Percentiles rank a stretch among this genome's conserved stretches.
Evolutionary conservation across 1,139 yeast genomes (phyloP).

Genomic region (Pneumocystis oryctolagi): DNA sequence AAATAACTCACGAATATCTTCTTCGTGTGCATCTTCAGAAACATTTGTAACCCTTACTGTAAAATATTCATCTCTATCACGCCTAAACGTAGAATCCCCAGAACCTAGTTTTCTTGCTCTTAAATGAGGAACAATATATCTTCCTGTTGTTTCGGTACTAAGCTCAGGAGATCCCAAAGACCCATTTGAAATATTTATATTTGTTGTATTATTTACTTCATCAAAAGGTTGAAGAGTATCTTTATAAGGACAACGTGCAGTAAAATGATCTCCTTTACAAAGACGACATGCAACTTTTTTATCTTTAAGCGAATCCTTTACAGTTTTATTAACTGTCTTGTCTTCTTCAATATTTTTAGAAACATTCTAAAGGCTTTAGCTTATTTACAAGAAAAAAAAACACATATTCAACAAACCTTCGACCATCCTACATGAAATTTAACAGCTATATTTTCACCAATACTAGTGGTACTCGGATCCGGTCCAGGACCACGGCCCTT

Average conservation of each 20-base stretch:
- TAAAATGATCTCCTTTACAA: constrained; percentile 90
- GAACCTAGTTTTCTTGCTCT: constrained; percentile 36
- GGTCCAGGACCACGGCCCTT: constrained; percentile 68
- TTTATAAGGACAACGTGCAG: constrained; percentile 91
- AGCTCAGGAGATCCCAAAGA: constrained; percentile 24
- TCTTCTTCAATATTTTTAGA: constrained; percentile 20
- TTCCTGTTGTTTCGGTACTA: constrained; percentile 25
- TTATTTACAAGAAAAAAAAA: constrained; percentile 15
- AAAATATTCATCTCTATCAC: constrained; percentile 59
- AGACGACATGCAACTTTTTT: constrained; percentile 65
- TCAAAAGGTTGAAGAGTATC: constrained; percentile 58
- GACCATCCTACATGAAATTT: constrained; percentile 19
- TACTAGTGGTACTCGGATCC: constrained; percentile 63
- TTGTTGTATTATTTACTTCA: constrained; percentile 26
- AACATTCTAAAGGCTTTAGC: constrained; percentile 19
- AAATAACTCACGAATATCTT: constrained; percentile 59
- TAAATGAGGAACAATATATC: constrained; percentile 69
- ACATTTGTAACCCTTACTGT: constrained; percentile 87
- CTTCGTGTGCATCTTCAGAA: constrained; percentile 74
- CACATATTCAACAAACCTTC: background rate
- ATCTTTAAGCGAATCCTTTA: constrained; percentile 48
- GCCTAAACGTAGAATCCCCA: constrained; percentile 25
- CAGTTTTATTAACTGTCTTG: constrained; percentile 53
- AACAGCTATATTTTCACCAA: constrained; percentile 58
- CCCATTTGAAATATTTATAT: constrained; percentile 26